Percentiles rank a stretch among this genome's conserved stretches.
These are phyloP conservation scores for Trypanosoma melophagium DNA, from an alignment of 208 protist species.

Conservation along the genomic window DNA sequence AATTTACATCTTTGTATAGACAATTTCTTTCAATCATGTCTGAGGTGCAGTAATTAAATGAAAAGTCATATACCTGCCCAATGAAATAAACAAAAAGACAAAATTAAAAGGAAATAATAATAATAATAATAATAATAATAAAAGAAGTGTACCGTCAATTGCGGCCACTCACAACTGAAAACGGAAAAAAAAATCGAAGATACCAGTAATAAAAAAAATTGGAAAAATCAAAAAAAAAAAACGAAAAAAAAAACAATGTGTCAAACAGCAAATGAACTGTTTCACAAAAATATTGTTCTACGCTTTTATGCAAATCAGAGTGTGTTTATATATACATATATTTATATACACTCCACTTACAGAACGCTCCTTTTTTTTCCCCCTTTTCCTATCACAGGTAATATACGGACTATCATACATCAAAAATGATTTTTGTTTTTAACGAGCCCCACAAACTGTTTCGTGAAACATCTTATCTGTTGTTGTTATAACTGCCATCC, in stretches of 20 bases:
- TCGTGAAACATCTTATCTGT: no score
- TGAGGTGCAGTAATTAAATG: neutral
- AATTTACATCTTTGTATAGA: no score
- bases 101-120: constrained; percentile 18
- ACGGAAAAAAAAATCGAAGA: constrained; percentile 12
- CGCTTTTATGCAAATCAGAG: no score
- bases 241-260: neutral
- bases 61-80: neutral
- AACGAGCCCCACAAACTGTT: no score
- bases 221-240: neutral
- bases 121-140: constrained; percentile 34
- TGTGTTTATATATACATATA: no score
- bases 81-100: neutral
- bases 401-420: no score
- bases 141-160: neutral
- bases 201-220: neutral
- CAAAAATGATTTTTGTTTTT: no score
- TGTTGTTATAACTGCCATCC: no score
- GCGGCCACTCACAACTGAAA: neutral
- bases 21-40: no score
- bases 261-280: neutral
- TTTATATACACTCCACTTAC: neutral
- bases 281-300: constrained; percentile 4
- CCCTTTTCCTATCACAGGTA: no score
- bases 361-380: neutral